phyloP scores from a whole-genome alignment of 1,284 basidiomycete species.

The Ganoderma lingzhi region DNA sequence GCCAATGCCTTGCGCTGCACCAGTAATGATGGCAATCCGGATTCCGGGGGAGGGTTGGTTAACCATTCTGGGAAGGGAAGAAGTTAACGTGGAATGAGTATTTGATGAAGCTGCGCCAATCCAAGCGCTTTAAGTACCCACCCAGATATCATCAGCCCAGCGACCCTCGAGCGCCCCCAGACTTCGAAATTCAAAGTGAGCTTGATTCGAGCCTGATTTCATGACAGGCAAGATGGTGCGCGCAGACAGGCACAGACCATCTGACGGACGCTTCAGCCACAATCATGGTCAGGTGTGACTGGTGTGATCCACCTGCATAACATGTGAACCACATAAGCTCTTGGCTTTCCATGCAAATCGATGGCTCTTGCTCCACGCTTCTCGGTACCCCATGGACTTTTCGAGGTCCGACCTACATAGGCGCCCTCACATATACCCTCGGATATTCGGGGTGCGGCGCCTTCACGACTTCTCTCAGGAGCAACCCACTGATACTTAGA shows the following conservation, averaged over 20 bases:
- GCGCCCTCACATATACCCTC: too few species aligned
- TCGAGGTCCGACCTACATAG: too few species aligned
- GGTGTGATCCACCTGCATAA: neutral
- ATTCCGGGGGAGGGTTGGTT: neutral
- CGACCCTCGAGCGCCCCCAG: too few species aligned
- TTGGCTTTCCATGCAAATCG: too few species aligned
- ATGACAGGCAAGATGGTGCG: neutral
- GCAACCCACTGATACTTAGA: too few species aligned
- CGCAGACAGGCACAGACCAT: neutral
- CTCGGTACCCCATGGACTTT: too few species aligned
- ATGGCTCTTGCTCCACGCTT: too few species aligned
- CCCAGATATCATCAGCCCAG: neutral
- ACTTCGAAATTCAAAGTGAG: too few species aligned
- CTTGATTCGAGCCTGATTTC: too few species aligned
- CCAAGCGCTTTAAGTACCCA: neutral
- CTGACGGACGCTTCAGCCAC: neutral
- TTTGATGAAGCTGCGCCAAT: too few species aligned
- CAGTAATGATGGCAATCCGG: constrained; percentile 47
- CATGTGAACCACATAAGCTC: neutral
- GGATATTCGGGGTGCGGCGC: too few species aligned
- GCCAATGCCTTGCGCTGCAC: constrained; percentile 51
- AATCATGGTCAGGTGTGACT: neutral
- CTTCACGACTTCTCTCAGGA: too few species aligned
- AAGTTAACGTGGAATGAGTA: neutral
- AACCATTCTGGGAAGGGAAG: neutral